phyloP scores from a whole-genome alignment of 768 basidiomycete genomes.

The Rhodocollybia butyracea region DNA sequence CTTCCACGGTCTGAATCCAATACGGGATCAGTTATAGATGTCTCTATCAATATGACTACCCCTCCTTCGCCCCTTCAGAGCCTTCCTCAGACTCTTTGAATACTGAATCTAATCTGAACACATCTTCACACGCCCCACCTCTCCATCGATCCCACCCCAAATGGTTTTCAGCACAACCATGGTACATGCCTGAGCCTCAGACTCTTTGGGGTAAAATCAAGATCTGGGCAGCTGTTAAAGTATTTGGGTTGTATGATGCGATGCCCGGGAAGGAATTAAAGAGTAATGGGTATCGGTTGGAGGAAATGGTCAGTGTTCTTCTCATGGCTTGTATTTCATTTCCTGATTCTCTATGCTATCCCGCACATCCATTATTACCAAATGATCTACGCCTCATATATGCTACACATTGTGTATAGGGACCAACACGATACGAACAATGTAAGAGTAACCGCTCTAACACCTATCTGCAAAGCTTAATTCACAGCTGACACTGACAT shows the following conservation, averaged over 20 bases:
- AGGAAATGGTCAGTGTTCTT: constrained; percentile 34
- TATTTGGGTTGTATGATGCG: constrained; percentile 33
- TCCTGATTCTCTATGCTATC: background rate
- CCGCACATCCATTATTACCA: background rate
- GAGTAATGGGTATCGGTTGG: constrained; percentile 38
- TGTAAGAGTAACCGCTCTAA: constrained; percentile 19
- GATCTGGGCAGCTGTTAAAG: constrained; percentile 28
- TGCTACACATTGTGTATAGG: no score
- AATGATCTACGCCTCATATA: no score
- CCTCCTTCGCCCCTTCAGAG: background rate
- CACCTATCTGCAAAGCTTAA: background rate
- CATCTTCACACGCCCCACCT: no score
- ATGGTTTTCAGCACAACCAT: constrained; percentile 34
- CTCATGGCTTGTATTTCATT: background rate
- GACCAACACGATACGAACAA: constrained; percentile 34
- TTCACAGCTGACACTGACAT: background rate
- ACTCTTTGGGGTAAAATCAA: constrained; percentile 20
- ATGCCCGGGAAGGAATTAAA: constrained; percentile 36
- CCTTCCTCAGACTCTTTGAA: background rate
- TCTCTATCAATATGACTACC: constrained; percentile 11
- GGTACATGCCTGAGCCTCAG: constrained; percentile 41
- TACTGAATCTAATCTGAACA: no score
- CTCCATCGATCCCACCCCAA: background rate
- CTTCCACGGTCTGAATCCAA: constrained; percentile 31
- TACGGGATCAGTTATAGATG: background rate